A percentile compares a stretch with the other conserved stretches of the same genome.
These are phyloP conservation scores for Lentinula detonsa DNA, from an alignment of 768 basidiomycete genomes.

Conservation along the genomic window DNA sequence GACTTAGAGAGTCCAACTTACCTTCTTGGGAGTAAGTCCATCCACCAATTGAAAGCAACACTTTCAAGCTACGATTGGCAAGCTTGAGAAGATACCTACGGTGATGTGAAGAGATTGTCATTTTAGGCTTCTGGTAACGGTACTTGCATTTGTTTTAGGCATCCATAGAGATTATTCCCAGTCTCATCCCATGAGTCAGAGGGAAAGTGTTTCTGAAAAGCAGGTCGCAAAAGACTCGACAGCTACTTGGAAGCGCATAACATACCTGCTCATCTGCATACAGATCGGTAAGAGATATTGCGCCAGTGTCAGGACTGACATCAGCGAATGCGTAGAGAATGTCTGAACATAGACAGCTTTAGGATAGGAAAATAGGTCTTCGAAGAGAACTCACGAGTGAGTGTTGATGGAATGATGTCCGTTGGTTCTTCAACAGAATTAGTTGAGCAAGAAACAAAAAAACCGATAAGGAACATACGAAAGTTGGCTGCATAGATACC, in stretches of 20 bases:
- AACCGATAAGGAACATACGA: conserved; percentile 28
- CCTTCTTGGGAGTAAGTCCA: conserved; percentile 67
- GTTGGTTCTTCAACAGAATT: conserved; percentile 45
- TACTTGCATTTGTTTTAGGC: conserved; percentile 60
- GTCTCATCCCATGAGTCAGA: conserved; percentile 68
- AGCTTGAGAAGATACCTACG: conserved; percentile 52
- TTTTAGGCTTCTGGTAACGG: neutral
- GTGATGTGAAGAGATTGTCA: conserved; percentile 47
- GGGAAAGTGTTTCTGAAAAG: conserved; percentile 57
- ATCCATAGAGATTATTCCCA: conserved; percentile 78
- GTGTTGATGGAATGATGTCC: conserved; percentile 47
- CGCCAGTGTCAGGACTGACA: conserved; percentile 52
- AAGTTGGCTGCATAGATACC: conserved; percentile 57
- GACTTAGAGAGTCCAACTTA: conserved; percentile 10
- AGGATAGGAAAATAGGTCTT: neutral
- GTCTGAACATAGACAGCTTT: conserved; percentile 21
- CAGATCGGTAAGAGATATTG: conserved; percentile 59
- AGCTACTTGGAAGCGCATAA: neutral
- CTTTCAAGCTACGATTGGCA: conserved; percentile 47
- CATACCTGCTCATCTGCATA: conserved; percentile 69
- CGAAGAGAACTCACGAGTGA: conserved; percentile 50
- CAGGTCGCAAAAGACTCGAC: conserved; percentile 9
- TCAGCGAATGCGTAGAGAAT: conserved; percentile 81
- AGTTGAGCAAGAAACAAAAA: conserved; percentile 3
- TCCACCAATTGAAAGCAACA: conserved; percentile 48